These are phyloP conservation scores for Shiraia bambusicola DNA, from an alignment of 2,329 filamentous ascomycete species.

Conservation along the genomic window DNA sequence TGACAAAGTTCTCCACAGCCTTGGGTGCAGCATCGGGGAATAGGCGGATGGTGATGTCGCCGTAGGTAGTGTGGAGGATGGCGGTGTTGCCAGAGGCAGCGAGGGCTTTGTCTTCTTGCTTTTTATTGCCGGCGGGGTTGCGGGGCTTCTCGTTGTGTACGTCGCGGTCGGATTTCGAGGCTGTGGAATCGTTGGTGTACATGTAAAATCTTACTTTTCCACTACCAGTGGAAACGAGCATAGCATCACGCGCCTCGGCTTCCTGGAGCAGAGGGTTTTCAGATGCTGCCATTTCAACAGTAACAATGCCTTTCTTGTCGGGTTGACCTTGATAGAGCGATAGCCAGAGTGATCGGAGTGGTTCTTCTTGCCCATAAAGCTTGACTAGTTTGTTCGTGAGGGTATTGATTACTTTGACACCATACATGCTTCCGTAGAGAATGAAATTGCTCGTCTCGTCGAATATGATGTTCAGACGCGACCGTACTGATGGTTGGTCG, in stretches of 20 bases:
- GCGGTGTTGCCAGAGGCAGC: conserved; percentile 76
- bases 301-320: conserved; percentile 89
- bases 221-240: conserved; percentile 79
- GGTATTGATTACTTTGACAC: conserved; percentile 94
- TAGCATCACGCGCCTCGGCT: conserved; percentile 86
- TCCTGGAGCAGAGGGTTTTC: conserved; percentile 91
- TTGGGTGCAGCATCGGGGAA: conserved; percentile 93
- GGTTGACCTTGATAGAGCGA: conserved; percentile 92
- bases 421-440: conserved; percentile 87
- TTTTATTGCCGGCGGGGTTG: conserved; percentile 54
- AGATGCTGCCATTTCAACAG: conserved; percentile 95
- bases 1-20: conserved; percentile 96
- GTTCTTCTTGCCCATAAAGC: conserved; percentile 86
- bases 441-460: conserved; percentile 97
- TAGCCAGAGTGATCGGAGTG: conserved; percentile 79
- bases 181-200: conserved; percentile 86
- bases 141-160: conserved; percentile 93
- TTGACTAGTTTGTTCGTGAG: conserved; percentile 91
- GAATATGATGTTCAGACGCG: conserved; percentile 84
- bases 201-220: conserved; percentile 95
- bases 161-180: conserved; percentile 63
- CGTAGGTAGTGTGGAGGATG: conserved; percentile 86
- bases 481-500: conserved; percentile 66
- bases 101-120: conserved; percentile 56
- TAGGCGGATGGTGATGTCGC: conserved; percentile 89